Conservation (phyloP, 176 grass and related monocot species). For the Carex pumila region DNA sequence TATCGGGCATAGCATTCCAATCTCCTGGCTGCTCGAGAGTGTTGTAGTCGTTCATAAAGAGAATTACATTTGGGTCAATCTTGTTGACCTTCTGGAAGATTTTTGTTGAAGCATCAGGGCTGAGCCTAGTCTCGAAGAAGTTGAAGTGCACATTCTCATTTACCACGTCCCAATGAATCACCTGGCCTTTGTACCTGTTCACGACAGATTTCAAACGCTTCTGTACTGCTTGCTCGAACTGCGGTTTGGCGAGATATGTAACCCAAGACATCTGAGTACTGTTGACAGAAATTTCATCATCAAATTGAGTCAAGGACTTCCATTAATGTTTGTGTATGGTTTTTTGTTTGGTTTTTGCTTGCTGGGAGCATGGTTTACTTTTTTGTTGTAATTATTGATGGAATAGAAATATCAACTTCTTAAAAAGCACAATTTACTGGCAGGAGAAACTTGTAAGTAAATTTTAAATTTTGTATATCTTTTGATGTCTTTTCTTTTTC, state of each 20-base stretch:
- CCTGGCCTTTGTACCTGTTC: constrained; percentile 51
- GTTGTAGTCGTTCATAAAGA: constrained; percentile 90
- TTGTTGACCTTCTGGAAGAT: constrained; percentile 50
- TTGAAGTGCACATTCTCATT: constrained; percentile 82
- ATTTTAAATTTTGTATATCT: neutral
- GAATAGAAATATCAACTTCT: neutral
- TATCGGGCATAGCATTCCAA: constrained; percentile 22
- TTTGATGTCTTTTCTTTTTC: neutral
- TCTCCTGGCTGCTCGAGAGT: constrained; percentile 64
- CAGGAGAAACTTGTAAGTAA: neutral
- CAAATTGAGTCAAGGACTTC: neutral
- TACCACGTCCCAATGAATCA: constrained; percentile 95
- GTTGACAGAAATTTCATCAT: constrained; percentile 9
- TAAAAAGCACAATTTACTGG: neutral
- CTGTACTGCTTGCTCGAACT: constrained; percentile 34
- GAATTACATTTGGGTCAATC: constrained; percentile 35
- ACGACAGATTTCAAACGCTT: constrained; percentile 42
- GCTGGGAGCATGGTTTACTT: neutral
- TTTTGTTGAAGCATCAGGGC: constrained; percentile 31
- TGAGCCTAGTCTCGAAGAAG: constrained; percentile 58
- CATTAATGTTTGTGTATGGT: neutral
- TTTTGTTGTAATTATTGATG: neutral
- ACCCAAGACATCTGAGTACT: constrained; percentile 31
- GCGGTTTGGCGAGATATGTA: neutral
- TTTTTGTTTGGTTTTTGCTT: neutral